phyloP scores from a whole-genome alignment of 345 rosid genomes.

The Citrus mangshanensis region DNA sequence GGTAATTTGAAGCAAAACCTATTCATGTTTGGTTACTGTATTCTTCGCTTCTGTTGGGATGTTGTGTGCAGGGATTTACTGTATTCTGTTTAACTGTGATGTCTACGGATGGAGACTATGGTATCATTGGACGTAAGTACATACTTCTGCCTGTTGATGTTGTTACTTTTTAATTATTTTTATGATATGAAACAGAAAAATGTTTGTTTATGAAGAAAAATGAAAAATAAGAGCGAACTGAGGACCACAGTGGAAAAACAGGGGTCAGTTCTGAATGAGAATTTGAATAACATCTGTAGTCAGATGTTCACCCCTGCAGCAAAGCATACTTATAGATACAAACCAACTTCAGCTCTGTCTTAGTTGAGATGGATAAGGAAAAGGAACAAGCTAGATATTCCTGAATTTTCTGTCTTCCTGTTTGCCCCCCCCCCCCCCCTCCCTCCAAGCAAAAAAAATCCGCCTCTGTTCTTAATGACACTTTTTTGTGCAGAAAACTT shows the following conservation, averaged over 20 bases:
- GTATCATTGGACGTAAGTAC: slow-evolving; percentile 36
- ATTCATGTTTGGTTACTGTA: not conserved
- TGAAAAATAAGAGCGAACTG: not conserved
- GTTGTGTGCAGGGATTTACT: slow-evolving; percentile 26
- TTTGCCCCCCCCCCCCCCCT: not conserved
- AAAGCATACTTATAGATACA: too few species aligned
- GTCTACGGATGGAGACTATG: slow-evolving; percentile 18
- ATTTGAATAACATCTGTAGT: not conserved
- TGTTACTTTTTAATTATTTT: not conserved
- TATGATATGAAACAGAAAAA: not conserved
- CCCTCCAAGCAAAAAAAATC: too few species aligned
- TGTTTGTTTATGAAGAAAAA: not conserved
- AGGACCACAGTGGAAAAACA: too few species aligned
- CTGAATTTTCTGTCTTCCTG: not conserved
- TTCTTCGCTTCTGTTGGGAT: not conserved
- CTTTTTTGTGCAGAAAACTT: slow-evolving; percentile 38
- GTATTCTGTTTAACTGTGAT: slow-evolving; percentile 27
- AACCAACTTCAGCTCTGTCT: not conserved
- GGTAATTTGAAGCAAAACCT: not conserved
- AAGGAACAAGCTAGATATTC: not conserved
- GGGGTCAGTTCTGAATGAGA: too few species aligned
- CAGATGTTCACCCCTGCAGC: not conserved
- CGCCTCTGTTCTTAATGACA: not conserved
- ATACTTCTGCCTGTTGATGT: not conserved
- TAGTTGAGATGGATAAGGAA: not conserved